Evolutionary conservation across 2,329 filamentous ascomycete species (phyloP).

Genomic region (Chaetomiaceae sp.): DNA sequence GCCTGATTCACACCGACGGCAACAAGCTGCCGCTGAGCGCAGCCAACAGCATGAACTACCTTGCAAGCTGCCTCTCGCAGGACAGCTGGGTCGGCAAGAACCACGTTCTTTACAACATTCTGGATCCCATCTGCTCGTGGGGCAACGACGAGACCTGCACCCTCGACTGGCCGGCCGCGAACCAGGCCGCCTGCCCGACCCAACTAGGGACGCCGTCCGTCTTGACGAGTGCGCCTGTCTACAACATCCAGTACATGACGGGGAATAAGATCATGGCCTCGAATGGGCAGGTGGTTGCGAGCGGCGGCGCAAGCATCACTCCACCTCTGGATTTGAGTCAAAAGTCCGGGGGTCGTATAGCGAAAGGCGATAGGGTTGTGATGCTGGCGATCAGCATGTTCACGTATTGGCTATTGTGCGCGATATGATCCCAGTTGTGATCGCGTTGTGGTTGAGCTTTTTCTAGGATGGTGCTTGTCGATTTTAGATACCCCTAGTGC

Average conservation of each 20-base stretch:
- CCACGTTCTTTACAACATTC: conserved; percentile 50
- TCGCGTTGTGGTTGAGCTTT: neutral
- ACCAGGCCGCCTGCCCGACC: conserved; percentile 50
- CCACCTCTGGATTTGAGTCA: neutral
- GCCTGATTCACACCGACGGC: conserved; percentile 46
- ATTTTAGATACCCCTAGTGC: conserved; percentile 11
- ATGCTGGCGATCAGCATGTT: conserved; percentile 12
- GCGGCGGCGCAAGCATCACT: conserved; percentile 3
- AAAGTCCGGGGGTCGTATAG: conserved; percentile 2
- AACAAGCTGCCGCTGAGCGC: conserved; percentile 52
- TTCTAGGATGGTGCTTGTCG: conserved; percentile 12
- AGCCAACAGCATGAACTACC: conserved; percentile 54
- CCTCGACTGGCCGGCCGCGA: conserved; percentile 44
- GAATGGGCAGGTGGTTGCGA: conserved; percentile 16
- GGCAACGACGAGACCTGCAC: conserved; percentile 50
- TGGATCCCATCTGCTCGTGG: conserved; percentile 45
- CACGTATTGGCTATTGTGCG: conserved; percentile 15
- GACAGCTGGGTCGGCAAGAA: conserved; percentile 51
- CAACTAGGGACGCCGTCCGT: conserved; percentile 35
- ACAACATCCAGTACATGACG: conserved; percentile 50
- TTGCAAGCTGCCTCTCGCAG: conserved; percentile 43
- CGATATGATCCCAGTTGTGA: conserved; percentile 14
- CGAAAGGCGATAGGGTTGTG: neutral
- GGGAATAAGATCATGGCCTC: conserved; percentile 39
- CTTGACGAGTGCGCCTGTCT: conserved; percentile 40